Evolutionary conservation across 495 filamentous ascomycete genomes (phyloP), one percentile per base, ranked within the genome.

Genomic region (Massariosphaeria phaeospora): DNA sequence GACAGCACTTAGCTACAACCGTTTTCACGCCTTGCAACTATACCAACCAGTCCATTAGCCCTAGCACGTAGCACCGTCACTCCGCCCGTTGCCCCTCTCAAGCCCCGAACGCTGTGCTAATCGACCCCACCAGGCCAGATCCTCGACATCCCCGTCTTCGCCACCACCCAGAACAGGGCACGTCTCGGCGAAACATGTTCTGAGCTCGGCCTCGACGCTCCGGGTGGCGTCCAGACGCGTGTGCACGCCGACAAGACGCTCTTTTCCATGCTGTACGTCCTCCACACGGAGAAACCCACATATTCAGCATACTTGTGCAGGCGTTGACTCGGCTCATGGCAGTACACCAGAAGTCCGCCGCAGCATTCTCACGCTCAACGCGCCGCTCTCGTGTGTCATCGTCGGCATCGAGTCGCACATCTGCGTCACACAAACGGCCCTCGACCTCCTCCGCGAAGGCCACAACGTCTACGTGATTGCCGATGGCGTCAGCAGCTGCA

Each of bases 351-450:
- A 70, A 55, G 51, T 71, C 21, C 60, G 57, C 38, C 41, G 64
- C 15, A 64, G 56, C 36, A 63, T 71, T 29, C 23, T 49, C 35
- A 24, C 36, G 1, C 49, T 57, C 45, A 45, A 21, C 20, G 57
- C 40, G 29, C 58, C 48, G 30, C 57, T 50, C 44, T 42, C 76
- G 69, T 69, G 87, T 18, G 82, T 76, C 10, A 75, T 91, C 46
- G 84, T 94, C 5, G 93, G 93, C 9, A 95, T 98, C 64, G 93
- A 98, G 70, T 78, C 79, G 21, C 93, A 98, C 68, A 91, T 98
- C 65, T 98, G 93, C 72, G 83, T 98, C 2, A 88, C 87, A 55
- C 91, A 96, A 74, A 96, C 56, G 2, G 43, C 86, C 25, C 75
- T 97, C 1, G 93, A 96, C 70, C 66, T 95, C 21, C 67, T 94